A percentile compares a stretch with the other conserved stretches of the same genome.
Conservation (phyloP, 805 yeast genomes). For the Ascoidea rubescens region DNA sequence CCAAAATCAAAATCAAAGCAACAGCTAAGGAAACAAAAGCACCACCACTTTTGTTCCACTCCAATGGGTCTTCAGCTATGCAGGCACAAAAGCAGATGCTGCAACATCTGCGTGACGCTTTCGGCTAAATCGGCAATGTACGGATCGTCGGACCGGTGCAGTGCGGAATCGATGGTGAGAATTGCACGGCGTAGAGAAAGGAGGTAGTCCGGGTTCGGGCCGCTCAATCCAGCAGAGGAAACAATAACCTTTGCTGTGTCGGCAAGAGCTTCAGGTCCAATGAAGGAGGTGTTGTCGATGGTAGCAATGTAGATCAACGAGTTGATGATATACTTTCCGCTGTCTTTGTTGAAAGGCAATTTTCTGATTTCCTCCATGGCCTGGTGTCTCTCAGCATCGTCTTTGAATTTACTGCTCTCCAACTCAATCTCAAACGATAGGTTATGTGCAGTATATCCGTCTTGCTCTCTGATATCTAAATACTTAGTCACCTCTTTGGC, state of each 20-base stretch:
- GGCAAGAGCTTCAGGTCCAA: constrained; percentile 61
- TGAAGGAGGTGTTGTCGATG: constrained; percentile 62
- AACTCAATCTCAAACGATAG: constrained; percentile 45
- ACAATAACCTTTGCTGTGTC: constrained; percentile 50
- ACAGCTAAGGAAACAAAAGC: too few species aligned
- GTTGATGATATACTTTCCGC: constrained; percentile 29
- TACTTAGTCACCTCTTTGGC: constrained; percentile 51
- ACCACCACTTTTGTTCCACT: too few species aligned
- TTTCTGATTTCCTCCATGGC: constrained; percentile 13
- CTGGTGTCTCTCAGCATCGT: constrained; percentile 7
- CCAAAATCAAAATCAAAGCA: too few species aligned
- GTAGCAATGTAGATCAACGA: constrained; percentile 78
- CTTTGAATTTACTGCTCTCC: constrained; percentile 10
- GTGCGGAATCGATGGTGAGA: constrained; percentile 26
- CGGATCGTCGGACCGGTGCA: constrained; percentile 19
- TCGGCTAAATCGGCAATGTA: constrained; percentile 26
- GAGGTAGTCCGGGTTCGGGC: constrained; percentile 64
- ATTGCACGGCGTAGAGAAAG: constrained; percentile 28
- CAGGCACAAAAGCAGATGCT: too few species aligned
- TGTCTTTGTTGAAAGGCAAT: constrained; percentile 17
- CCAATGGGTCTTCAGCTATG: too few species aligned
- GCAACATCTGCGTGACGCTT: constrained; percentile 14
- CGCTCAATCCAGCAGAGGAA: constrained; percentile 61
- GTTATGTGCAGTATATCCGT: constrained; percentile 65
- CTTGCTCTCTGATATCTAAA: constrained; percentile 74